Evolutionary conservation across 1,284 basidiomycete species (phyloP).

Genomic region (Coniferiporia weirii): DNA sequence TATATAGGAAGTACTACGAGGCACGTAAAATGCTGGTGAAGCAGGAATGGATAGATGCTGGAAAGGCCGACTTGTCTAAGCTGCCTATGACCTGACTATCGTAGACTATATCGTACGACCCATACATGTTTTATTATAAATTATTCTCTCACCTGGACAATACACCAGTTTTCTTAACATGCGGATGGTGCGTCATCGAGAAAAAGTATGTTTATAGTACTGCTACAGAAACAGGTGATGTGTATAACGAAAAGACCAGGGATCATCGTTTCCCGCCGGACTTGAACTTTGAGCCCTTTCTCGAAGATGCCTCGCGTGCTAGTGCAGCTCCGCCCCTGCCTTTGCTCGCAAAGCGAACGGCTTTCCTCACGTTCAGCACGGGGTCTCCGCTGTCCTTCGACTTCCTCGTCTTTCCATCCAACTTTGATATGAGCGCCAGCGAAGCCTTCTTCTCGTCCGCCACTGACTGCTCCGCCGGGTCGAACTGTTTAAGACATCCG

Average conservation of each 20-base stretch:
- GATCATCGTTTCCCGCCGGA: constrained; percentile 10
- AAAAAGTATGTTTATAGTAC: not conserved
- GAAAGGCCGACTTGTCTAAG: constrained; percentile 58
- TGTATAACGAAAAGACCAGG: not conserved
- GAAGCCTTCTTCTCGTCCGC: constrained; percentile 68
- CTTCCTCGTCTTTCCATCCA: constrained; percentile 70
- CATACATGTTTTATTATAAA: not conserved
- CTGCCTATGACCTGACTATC: constrained; percentile 29
- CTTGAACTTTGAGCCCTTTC: constrained; percentile 9
- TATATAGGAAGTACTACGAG: constrained; percentile 67
- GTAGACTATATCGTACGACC: not conserved
- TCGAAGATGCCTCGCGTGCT: constrained; percentile 31
- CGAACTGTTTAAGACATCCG: constrained; percentile 50
- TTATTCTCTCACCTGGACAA: not conserved
- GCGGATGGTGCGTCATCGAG: not conserved
- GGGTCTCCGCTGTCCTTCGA: constrained; percentile 47
- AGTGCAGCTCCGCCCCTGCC: constrained; percentile 60
- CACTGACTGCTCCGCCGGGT: constrained; percentile 66
- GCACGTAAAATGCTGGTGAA: constrained; percentile 74
- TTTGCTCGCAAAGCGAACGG: constrained; percentile 71
- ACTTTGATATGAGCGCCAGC: constrained; percentile 68
- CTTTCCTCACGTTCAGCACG: constrained; percentile 82
- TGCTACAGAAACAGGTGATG: not conserved
- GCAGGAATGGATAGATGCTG: constrained; percentile 75
- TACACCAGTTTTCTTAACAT: not conserved